Evolutionary conservation across 768 basidiomycete species (phyloP), one percentile per base, ranked within the genome.

Genomic region (Agaricus sinodeliciosus): DNA sequence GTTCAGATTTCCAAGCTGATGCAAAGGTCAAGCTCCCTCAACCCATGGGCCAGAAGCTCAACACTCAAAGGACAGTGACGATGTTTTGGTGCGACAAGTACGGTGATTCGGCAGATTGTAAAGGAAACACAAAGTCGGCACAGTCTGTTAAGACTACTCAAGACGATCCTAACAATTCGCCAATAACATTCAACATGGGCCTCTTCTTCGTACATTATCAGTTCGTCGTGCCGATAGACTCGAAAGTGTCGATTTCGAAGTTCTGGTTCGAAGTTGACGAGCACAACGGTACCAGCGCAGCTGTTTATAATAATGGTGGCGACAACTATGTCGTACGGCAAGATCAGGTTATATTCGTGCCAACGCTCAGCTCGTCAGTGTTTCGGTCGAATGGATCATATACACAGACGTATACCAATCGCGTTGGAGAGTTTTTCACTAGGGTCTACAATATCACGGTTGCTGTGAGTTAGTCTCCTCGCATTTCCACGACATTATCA

Each of bases 221-320:
- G 49, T 76, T 74, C 55, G 60, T 72, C n/a, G 72, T 72, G 4
- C 71, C 70, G 2, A 66, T 77, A 52, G 60, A 72, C 58, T 55
- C 69, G 6, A 53, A 66, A 4, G 62, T 61, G 8, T 76, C 75
- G n/a, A 67, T 79, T 48, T 68, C 73, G 28, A 72, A 70, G 31
- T 77, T 77, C 60, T 77, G 75, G 75, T 79, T 79, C 59, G 63
- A 68, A 25, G 71, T 77, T 6, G 68, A 77, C 54, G 74, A 77
- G 54, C 67, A 69, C 26, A 65, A 75, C 54, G 76, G 75, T 9
- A 70, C 65, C 36, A 60, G 62, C 0, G 51, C 67, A 6, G 68
- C 67, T 1, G 62, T 60, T 1, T 68, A 74, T 51, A 66, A 74
- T 35, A 77, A 77, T 53, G 69, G 65, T n/a, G 76, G 77, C 1